A percentile compares a stretch with the other conserved stretches of the same genome.
Conservation (phyloP, 345 rosid species). For the Rhizophora apiculata region DNA sequence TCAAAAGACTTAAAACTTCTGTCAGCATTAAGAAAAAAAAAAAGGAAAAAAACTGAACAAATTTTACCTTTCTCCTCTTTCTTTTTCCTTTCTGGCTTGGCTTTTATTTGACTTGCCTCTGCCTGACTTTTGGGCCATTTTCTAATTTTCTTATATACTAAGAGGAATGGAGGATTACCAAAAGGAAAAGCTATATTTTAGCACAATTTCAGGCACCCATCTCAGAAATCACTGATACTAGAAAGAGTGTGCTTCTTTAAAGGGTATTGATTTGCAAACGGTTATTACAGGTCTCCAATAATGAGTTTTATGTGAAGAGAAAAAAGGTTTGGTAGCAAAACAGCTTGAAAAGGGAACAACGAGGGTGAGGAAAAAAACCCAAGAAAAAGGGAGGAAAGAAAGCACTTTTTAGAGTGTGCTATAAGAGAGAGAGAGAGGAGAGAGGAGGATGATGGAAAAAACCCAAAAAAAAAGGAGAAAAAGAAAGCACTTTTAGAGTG, state of each 20-base stretch:
- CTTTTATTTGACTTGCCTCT: slow-evolving; percentile 69
- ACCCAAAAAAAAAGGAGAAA: background rate
- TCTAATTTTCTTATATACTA: background rate
- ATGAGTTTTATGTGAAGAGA: no score
- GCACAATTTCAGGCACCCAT: slow-evolving; percentile 9
- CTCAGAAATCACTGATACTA: background rate
- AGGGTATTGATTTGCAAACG: background rate
- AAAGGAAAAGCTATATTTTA: background rate
- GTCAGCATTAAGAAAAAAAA: background rate
- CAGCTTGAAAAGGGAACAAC: background rate
- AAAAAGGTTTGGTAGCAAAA: background rate
- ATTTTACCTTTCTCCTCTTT: slow-evolving; percentile 75
- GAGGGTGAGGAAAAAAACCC: background rate
- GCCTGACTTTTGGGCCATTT: slow-evolving; percentile 88
- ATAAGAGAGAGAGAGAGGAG: background rate
- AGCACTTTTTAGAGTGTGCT: no score
- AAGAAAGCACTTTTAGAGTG: background rate
- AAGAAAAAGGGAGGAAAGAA: no score
- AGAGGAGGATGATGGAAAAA: no score
- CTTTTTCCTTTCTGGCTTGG: slow-evolving; percentile 80
- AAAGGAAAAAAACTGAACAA: background rate
- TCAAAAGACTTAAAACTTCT: background rate
- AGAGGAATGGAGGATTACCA: background rate
- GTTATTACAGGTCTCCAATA: background rate
- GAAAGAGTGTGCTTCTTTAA: background rate